Evolutionary conservation across 129 eudicot species (phyloP).

Genomic region (Escallonia rubra): DNA sequence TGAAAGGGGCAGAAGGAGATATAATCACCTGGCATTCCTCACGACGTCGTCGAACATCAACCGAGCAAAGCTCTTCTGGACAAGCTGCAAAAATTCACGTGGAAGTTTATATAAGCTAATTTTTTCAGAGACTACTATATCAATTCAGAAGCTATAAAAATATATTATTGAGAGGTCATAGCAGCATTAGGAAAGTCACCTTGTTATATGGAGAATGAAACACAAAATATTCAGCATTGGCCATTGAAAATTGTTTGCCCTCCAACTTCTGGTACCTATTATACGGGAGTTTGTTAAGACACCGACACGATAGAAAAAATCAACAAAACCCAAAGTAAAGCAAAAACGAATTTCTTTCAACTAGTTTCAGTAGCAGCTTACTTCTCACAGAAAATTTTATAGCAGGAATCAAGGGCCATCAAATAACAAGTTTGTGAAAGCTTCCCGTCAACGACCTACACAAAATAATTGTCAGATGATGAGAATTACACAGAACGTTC

Average conservation of each 20-base stretch:
- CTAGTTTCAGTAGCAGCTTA: conserved; percentile 22
- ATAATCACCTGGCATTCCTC: conserved; percentile 72
- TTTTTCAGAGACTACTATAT: background rate
- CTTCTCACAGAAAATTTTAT: conserved; percentile 71
- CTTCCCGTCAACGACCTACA: conserved; percentile 96
- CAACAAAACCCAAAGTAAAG: background rate
- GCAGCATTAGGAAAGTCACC: conserved; percentile 34
- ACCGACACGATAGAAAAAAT: background rate
- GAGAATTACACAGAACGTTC: background rate
- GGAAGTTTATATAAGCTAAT: conserved; percentile 13
- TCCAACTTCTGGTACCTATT: conserved; percentile 72
- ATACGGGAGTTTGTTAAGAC: conserved; percentile 19
- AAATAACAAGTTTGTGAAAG: conserved; percentile 98
- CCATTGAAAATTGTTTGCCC: conserved; percentile 75
- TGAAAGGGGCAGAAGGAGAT: background rate
- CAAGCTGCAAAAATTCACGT: conserved; percentile 72
- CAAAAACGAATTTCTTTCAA: background rate
- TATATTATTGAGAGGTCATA: background rate
- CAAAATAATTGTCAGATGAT: conserved; percentile 8
- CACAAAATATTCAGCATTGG: conserved; percentile 85
- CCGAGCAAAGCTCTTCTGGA: conserved; percentile 97
- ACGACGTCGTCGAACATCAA: conserved; percentile 65
- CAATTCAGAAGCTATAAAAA: background rate
- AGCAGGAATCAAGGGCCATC: conserved; percentile 98
- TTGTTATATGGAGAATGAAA: conserved; percentile 99